phyloP scores from a whole-genome alignment of 345 rosid genomes.

The Raphanus raphanistrum region DNA sequence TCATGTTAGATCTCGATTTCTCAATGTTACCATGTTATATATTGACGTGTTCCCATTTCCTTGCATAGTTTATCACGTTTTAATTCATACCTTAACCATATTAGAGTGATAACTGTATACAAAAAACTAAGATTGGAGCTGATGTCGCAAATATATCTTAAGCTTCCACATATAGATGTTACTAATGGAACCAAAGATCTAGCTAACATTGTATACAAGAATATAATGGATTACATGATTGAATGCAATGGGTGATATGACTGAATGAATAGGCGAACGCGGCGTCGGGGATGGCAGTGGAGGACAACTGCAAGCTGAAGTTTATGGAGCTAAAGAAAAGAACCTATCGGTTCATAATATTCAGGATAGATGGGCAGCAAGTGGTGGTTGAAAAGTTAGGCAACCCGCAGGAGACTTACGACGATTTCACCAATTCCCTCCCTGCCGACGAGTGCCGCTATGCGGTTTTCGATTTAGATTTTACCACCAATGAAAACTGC shows the following conservation, averaged over 20 bases:
- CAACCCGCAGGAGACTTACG: constrained; percentile 47
- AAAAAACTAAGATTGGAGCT: not conserved
- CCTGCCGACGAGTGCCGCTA: constrained; percentile 70
- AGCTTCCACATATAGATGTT: not conserved
- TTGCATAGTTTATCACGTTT: not conserved
- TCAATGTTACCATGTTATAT: not conserved
- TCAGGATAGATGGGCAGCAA: constrained; percentile 69
- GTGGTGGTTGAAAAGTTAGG: constrained; percentile 67
- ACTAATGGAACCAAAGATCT: not conserved
- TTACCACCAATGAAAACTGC: constrained; percentile 58
- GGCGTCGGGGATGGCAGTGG: constrained; percentile 73
- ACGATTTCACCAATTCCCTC: constrained; percentile 54
- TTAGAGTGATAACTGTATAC: not conserved
- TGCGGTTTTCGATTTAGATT: constrained; percentile 48
- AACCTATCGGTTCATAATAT: constrained; percentile 58
- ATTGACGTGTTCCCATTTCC: not conserved
- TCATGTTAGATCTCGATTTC: not conserved
- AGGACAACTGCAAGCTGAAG: constrained; percentile 69
- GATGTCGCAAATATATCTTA: not conserved
- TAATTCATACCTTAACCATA: not conserved
- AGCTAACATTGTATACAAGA: not conserved
- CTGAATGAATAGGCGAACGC: constrained; percentile 58
- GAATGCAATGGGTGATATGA: not conserved
- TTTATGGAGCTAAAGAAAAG: constrained; percentile 70
- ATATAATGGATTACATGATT: not conserved